phyloP scores from a whole-genome alignment of 257 asterid genomes.

The Echites panduratus region DNA sequence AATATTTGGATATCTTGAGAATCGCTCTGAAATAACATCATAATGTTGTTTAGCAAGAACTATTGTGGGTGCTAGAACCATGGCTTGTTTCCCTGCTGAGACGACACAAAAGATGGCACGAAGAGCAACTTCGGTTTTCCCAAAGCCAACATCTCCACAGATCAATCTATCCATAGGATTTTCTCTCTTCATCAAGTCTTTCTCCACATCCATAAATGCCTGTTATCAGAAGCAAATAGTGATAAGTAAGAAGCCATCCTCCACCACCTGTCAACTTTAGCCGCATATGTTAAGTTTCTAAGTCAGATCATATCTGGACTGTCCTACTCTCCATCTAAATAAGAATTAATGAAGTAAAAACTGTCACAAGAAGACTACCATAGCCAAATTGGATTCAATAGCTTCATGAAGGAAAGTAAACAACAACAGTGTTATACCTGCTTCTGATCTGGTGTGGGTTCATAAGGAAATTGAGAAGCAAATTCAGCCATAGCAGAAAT shows the following conservation, averaged over 20 bases:
- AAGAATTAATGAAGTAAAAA: not conserved
- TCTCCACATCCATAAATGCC: conserved; percentile 91
- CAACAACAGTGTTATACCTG: conserved; percentile 39
- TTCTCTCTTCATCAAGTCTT: conserved; percentile 83
- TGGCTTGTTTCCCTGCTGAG: conserved; percentile 84
- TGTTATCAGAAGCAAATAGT: conserved; percentile 40
- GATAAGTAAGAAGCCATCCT: not conserved
- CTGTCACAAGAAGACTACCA: conserved; percentile 10
- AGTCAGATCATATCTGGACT: not conserved
- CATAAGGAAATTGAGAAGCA: conserved; percentile 67
- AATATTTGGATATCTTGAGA: conserved; percentile 55
- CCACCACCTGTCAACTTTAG: not conserved
- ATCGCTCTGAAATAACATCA: conserved; percentile 82
- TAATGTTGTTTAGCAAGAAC: conserved; percentile 95
- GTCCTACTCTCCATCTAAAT: not conserved
- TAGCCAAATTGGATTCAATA: conserved; percentile 2
- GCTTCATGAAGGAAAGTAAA: conserved; percentile 10
- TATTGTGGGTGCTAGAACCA: conserved; percentile 93
- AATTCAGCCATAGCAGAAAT: conserved; percentile 57
- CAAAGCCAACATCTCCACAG: conserved; percentile 99
- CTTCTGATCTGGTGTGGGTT: conserved; percentile 87
- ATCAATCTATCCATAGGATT: conserved; percentile 95
- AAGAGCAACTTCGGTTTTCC: conserved; percentile 96
- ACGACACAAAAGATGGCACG: conserved; percentile 96
- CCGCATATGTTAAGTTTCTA: not conserved